These are phyloP conservation scores for Ogataea thermomethanolica DNA, from an alignment of 805 yeast species.

Conservation along the genomic window DNA sequence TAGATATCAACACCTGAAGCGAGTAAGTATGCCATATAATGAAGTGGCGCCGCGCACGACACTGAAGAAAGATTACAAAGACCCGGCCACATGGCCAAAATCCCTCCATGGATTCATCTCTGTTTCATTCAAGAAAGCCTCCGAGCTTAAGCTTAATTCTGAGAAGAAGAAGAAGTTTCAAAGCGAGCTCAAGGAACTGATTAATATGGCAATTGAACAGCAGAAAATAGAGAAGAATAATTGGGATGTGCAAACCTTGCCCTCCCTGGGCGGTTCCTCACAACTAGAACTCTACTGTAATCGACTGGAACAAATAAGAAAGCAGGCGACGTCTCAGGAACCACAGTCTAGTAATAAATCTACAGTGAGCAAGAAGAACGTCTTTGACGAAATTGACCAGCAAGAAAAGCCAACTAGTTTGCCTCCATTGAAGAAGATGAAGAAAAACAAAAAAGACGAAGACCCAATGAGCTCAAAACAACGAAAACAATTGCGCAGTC, in stretches of 20 bases:
- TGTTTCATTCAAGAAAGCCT: slow-evolving; percentile 41
- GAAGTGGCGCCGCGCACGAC: slow-evolving; percentile 24
- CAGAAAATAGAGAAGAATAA: slow-evolving; percentile 45
- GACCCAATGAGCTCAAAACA: slow-evolving; percentile 24
- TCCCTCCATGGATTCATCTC: slow-evolving; percentile 49
- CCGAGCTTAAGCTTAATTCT: slow-evolving; percentile 32
- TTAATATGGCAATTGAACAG: slow-evolving; percentile 46
- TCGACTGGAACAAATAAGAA: slow-evolving; percentile 1
- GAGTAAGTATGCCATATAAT: slow-evolving; percentile 17
- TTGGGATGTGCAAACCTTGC: slow-evolving; percentile 52
- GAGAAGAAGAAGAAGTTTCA: slow-evolving; percentile 40
- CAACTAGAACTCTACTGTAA: slow-evolving; percentile 22
- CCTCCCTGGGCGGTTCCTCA: slow-evolving; percentile 32
- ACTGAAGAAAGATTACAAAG: slow-evolving; percentile 22
- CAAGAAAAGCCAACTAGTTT: slow-evolving; percentile 1
- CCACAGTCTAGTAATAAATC: slow-evolving; percentile 3
- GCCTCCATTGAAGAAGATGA: slow-evolving; percentile 16
- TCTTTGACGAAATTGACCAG: slow-evolving; percentile 12
- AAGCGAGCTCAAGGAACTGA: slow-evolving; percentile 44
- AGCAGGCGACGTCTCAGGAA: slow-evolving; percentile 7
- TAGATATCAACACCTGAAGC: slow-evolving; percentile 10
- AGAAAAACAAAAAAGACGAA: slow-evolving; percentile 18
- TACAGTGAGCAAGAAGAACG: slow-evolving; percentile 10
- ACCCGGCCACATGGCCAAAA: slow-evolving; percentile 51
- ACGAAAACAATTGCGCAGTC: slow-evolving; percentile 42